These are phyloP conservation scores for Fonsecaea pedrosoi DNA, from an alignment of 2,329 filamentous ascomycete species.

Conservation along the genomic window DNA sequence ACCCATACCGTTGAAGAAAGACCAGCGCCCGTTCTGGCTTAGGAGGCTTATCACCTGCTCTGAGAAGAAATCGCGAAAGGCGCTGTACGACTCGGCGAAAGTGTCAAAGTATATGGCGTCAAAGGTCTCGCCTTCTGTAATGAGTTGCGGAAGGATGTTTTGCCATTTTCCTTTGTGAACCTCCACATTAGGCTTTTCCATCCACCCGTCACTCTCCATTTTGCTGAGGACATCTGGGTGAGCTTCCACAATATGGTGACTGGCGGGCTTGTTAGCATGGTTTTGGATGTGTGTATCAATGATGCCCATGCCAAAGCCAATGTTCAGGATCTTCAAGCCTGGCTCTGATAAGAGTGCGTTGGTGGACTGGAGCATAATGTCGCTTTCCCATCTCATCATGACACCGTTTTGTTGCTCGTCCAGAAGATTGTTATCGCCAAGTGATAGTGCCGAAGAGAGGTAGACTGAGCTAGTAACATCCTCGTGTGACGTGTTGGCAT, in stretches of 20 bases:
- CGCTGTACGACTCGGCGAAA: conserved; percentile 90
- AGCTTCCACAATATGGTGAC: conserved; percentile 86
- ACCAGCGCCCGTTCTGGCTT: conserved; percentile 65
- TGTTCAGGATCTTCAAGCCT: conserved; percentile 77
- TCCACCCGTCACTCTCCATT: conserved; percentile 71
- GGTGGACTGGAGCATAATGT: conserved; percentile 82
- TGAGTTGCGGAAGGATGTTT: conserved; percentile 72
- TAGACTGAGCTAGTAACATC: conserved; percentile 53
- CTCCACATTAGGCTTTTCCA: conserved; percentile 63
- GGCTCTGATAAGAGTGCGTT: conserved; percentile 66
- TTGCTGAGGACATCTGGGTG: conserved; percentile 77
- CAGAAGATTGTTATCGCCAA: conserved; percentile 70
- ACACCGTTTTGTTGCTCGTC: conserved; percentile 80
- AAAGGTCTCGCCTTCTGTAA: conserved; percentile 73
- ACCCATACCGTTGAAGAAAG: conserved; percentile 78
- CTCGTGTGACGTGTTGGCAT: conserved; percentile 36
- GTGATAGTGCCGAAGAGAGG: conserved; percentile 70
- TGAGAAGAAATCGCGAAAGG: conserved; percentile 84
- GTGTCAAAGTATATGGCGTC: conserved; percentile 98
- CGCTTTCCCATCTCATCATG: conserved; percentile 93
- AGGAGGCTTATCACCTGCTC: conserved; percentile 84
- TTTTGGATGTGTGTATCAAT: conserved; percentile 75
- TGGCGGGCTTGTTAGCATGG: conserved; percentile 64
- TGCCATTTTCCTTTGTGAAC: conserved; percentile 82
- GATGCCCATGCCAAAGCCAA: conserved; percentile 92